Conservation (phyloP, 1,284 basidiomycete genomes). For the Salmacisia buchloeana region DNA sequence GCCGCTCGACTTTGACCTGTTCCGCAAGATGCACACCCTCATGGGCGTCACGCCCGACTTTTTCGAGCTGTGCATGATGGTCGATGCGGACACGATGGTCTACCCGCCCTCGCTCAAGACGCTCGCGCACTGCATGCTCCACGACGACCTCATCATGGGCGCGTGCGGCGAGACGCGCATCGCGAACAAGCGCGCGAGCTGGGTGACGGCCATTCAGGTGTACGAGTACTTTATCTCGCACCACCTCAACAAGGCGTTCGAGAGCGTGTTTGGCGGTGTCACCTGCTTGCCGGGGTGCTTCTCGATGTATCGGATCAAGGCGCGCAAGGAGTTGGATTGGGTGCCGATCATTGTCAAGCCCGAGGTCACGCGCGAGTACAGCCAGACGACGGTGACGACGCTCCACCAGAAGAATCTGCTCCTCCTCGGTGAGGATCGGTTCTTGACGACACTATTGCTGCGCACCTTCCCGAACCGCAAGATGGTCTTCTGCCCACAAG, state of each 20-base stretch:
- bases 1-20: conserved; percentile 94
- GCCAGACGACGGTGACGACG: conserved; percentile 84
- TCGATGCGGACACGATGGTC: conserved; percentile 78
- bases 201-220: conserved; percentile 97
- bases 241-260: conserved; percentile 95
- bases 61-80: conserved; percentile 96
- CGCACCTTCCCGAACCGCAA: conserved; percentile 90
- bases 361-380: conserved; percentile 95
- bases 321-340: conserved; percentile 93
- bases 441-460: conserved; percentile 64
- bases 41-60: conserved; percentile 99
- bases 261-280: conserved; percentile 98
- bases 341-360: conserved; percentile 94
- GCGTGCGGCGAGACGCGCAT: conserved; percentile 98
- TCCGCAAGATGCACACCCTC: conserved; percentile 88
- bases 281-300: conserved; percentile 98
- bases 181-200: conserved; percentile 86
- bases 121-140: conserved; percentile 75
- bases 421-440: conserved; percentile 95
- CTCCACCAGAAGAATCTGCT: conserved; percentile 97
- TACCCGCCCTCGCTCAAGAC: conserved; percentile 39
- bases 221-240: conserved; percentile 99
- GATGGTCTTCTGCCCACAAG: conserved; percentile 98
- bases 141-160: conserved; percentile 98
- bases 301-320: conserved; percentile 98